Evolutionary conservation across 2,329 filamentous ascomycete genomes (phyloP), one percentile per base, ranked within the genome.

Genomic region (Amesomyces nigricolor): DNA sequence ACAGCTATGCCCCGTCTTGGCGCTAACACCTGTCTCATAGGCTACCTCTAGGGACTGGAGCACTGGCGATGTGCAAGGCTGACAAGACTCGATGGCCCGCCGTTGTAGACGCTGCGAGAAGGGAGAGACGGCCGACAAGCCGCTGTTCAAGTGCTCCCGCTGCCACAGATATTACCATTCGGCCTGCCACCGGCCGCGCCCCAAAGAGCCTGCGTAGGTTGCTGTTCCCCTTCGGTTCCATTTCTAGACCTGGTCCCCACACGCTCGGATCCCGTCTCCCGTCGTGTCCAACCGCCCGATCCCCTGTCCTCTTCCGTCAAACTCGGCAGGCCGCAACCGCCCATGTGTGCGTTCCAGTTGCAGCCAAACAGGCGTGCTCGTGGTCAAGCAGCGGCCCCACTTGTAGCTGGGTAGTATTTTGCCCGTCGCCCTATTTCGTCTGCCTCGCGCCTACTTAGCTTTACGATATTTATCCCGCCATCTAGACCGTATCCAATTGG

Each of bases 101-200:
- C 53, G 40, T 43, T 64, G 62, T 54, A 56, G 37, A 51, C 39
- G 49, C 29, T 64, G 61, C 58, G 56, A 47, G 53, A 48, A 56
- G 53, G 53, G 40, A 37, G 56, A 22, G 43, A 19, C 49, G 16
- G 29, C 60, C 46, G 58, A 62, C 56, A 64, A 61, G 44, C 56
- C 57, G 39, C 59, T 66, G 9, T 53, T 63, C 22, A 43, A 22
- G 30, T 67, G 66, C 47, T 43, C 37, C 22, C 47, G 16, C n/a
- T 67, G 64, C 58, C 37, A 10, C 37, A 57, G 58, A 45, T 55
- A 47, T 38, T 66, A 64, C 53, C 65, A 67, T 50, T 53, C 61
- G 16, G 58, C 60, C 45, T 68, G 64, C 47, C 60, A 66, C 45
- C 54, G 48, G 43, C 62, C 64, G 8, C 37, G 55, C 37, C 61